Base-by-base conservation (phyloP, 805 yeast species). In the Wickerhamomyces chambardii region DNA sequence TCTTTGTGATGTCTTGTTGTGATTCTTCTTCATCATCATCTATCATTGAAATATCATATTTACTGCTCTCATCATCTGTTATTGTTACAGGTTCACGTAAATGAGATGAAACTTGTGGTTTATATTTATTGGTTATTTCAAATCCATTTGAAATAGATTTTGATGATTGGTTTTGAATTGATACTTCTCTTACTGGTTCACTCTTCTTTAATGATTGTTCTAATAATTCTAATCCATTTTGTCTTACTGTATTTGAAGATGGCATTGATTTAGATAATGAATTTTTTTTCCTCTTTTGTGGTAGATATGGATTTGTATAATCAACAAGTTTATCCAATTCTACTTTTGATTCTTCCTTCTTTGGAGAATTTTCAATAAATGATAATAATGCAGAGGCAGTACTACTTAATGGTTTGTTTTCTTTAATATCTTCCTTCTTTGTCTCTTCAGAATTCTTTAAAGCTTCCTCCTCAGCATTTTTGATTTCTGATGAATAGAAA, bases 321-420 rank as follows among this genome's bases (percentile, higher is more conserved):
- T 56, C 49, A 14, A 51, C 43, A 11, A 38, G 32, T 21, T 36
- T 30, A 31, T 38, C 26, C 41, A 30, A 28, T 36, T 22, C 17
- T 28, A 27, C 25, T 31, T 32, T 39, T n/a, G 50, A 40, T 14
- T 38, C 21, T 14, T 33, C 33, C 12, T 39, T 39, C 10, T 42
- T 42, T 9, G 46, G 50, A 7, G 47, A 45, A n/a, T 46, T 48
- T 25, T 61, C 65, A n/a, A 69, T 45, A 30, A 68, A 51, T 4
- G 75, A 67, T 30, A 71, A 48, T 32, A 72, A 52, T 2, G 76
- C 66, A 34, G 69, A 56, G 1, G 78, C 78, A 0, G 77, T 65
- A 26, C 59, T 62, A 41, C 73, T 68, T 35, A 66, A 36, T n/a
- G n/a, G n/a, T n/a, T n/a, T n/a, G n/a, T n/a, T 38, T 56, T 59